phyloP scores from a whole-genome alignment of 2,329 filamentous ascomycete genomes.

The Colletotrichum siamense region DNA sequence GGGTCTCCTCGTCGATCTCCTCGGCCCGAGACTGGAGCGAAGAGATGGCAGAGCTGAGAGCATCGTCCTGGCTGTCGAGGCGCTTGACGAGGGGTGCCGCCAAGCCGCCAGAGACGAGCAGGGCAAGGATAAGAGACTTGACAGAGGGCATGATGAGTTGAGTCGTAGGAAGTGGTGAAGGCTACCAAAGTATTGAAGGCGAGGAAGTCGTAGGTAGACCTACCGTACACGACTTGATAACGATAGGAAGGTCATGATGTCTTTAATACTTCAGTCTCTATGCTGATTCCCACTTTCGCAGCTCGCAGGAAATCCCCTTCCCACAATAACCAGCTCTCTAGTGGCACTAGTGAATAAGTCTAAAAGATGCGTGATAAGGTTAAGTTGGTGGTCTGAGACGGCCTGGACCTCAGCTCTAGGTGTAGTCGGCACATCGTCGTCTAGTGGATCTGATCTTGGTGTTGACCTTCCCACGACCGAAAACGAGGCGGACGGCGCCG shows the following conservation, averaged over 20 bases:
- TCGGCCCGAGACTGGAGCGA: background rate
- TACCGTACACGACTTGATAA: too few species aligned
- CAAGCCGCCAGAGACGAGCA: background rate
- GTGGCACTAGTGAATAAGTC: background rate
- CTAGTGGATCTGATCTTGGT: background rate
- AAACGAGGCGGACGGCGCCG: background rate
- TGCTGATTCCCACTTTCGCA: too few species aligned
- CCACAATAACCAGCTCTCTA: background rate
- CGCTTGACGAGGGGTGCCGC: background rate
- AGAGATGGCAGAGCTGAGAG: background rate
- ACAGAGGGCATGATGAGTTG: background rate
- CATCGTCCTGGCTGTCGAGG: background rate
- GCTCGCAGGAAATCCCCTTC: background rate
- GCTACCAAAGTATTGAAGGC: background rate
- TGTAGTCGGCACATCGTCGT: background rate
- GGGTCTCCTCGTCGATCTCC: background rate
- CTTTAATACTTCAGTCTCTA: background rate
- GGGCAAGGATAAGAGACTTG: background rate
- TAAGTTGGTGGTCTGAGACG: background rate
- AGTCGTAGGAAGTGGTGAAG: rapidly evolving
- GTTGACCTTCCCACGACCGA: background rate
- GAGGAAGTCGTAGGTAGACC: background rate
- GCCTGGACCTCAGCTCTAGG: background rate
- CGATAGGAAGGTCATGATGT: too few species aligned
- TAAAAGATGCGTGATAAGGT: background rate